phyloP scores from a whole-genome alignment of 2,329 filamentous ascomycete genomes.

The Fonsecaea multimorphosa region DNA sequence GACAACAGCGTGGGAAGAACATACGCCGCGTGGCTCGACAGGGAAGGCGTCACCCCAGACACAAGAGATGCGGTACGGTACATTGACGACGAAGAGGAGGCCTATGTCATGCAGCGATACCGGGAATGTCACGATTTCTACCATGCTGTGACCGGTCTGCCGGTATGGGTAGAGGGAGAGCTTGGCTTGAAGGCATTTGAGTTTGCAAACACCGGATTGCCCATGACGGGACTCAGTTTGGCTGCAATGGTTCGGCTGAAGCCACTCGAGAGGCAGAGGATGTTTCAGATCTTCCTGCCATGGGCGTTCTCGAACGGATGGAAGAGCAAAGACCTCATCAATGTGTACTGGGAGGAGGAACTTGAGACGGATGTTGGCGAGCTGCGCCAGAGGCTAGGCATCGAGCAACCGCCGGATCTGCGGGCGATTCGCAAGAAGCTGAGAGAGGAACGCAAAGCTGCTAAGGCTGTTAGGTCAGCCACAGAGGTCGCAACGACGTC shows the following conservation, averaged over 20 bases:
- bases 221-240: slow-evolving; percentile 90
- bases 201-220: slow-evolving; percentile 90
- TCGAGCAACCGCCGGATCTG: slow-evolving; percentile 88
- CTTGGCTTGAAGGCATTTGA: slow-evolving; percentile 98
- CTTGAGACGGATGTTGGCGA: slow-evolving; percentile 81
- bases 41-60: slow-evolving; percentile 90
- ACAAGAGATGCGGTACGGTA: slow-evolving; percentile 82
- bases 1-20: slow-evolving; percentile 76
- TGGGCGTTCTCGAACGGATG: slow-evolving; percentile 90
- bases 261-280: slow-evolving; percentile 67
- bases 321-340: slow-evolving; percentile 79
- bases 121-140: slow-evolving; percentile 98
- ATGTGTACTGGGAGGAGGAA: slow-evolving; percentile 97
- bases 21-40: slow-evolving; percentile 90
- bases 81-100: slow-evolving; percentile 93
- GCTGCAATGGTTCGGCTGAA: slow-evolving; percentile 72
- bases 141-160: slow-evolving; percentile 89
- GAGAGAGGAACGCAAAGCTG: slow-evolving; percentile 70
- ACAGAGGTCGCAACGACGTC: slow-evolving; percentile 36
- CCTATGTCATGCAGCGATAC: slow-evolving; percentile 98
- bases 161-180: slow-evolving; percentile 92
- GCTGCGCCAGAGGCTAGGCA: slow-evolving; percentile 74
- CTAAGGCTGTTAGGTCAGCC: slow-evolving; percentile 65
- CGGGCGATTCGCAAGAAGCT: slow-evolving; percentile 75
- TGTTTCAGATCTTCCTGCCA: slow-evolving; percentile 77